These are phyloP conservation scores for Pleurotus sapidus DNA, from an alignment of 768 basidiomycete species.

Conservation along the genomic window DNA sequence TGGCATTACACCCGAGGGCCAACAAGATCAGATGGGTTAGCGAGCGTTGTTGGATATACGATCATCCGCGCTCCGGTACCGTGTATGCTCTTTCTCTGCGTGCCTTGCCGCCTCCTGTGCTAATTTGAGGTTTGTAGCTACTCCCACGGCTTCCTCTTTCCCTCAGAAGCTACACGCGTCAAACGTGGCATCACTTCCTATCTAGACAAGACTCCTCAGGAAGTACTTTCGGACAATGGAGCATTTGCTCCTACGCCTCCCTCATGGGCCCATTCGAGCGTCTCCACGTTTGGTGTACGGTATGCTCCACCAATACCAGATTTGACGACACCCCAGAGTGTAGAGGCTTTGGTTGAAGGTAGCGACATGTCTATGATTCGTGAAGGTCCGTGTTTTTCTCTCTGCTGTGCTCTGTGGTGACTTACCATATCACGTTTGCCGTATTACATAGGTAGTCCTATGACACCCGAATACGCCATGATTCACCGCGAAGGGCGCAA, in stretches of 20 bases:
- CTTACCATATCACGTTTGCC: slow-evolving; percentile 4
- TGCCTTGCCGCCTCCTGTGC: slow-evolving; percentile 5
- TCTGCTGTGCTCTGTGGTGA: background rate
- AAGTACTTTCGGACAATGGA: slow-evolving; percentile 26
- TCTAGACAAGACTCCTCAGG: slow-evolving; percentile 41
- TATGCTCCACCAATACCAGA: slow-evolving; percentile 71
- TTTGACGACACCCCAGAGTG: slow-evolving; percentile 63
- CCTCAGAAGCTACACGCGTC: slow-evolving; percentile 77
- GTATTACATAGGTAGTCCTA: slow-evolving; percentile 43
- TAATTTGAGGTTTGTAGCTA: slow-evolving; percentile 48
- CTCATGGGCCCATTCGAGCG: slow-evolving; percentile 77
- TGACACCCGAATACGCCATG: slow-evolving; percentile 69
- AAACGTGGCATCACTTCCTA: slow-evolving; percentile 52
- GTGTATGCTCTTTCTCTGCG: slow-evolving; percentile 55
- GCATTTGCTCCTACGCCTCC: slow-evolving; percentile 42
- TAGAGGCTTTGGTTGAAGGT: slow-evolving; percentile 93
- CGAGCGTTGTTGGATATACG: slow-evolving; percentile 97
- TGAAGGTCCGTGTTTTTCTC: slow-evolving; percentile 44
- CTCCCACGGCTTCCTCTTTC: slow-evolving; percentile 93
- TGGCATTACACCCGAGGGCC: slow-evolving; percentile 79
- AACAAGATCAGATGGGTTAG: slow-evolving; percentile 83
- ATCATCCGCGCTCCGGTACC: slow-evolving; percentile 92
- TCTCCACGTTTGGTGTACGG: slow-evolving; percentile 77
- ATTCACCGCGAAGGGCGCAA: slow-evolving; percentile 65
- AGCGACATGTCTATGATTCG: slow-evolving; percentile 74